Base-by-base conservation (phyloP, 2,329 filamentous ascomycete species). In the Rhynchosporium agropyri region DNA sequence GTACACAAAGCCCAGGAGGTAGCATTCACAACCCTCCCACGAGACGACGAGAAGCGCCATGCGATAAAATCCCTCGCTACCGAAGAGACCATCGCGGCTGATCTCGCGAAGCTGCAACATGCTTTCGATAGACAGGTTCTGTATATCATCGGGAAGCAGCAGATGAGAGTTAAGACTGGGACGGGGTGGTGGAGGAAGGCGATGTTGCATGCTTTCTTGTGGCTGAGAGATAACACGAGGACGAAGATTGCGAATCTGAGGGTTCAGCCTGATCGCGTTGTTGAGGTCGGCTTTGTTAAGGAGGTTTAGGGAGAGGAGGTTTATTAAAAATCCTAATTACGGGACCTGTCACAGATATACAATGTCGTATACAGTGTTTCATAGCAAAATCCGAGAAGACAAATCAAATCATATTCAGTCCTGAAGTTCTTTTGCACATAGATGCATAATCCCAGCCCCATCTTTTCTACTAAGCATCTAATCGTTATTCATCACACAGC, bases 281-380 rank as follows among this genome's bases (percentile, higher is more conserved):
- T 89, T 36, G 87, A 89, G 74, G 85, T 89, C 20, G 87, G 87
- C 0, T 90, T 89, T 71, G 79, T 89, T 1, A 89, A 88, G 74
- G 84, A 89, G 66, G 83, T 89, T 56, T 86, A 40, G 46, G 15
- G 20, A 20, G 20, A 20, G 20, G 20, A 20, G 20, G 20, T 20
- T 20, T 20, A 20, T 20, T 20, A 20, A 20, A 20, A 20, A 20
- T 1, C 20, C 20, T 20, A 20, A 20, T 20, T 20, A 20, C 20
- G 20, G 20, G 20, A 20, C 20, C 20, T 20, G 1, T 20, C 20
- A 20, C 20, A 20, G 20, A 20, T 20, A 20, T 20, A 20, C 20
- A 20, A 20, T 20, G 20, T 36, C 9, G 33, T 36, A 36, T 36
- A 36, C 5, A 36, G 20, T 20, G 20, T 20, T 36, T 36, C 33